phyloP scores from a whole-genome alignment of 441 rosid species.

The Pelargonium cotyledonis region DNA sequence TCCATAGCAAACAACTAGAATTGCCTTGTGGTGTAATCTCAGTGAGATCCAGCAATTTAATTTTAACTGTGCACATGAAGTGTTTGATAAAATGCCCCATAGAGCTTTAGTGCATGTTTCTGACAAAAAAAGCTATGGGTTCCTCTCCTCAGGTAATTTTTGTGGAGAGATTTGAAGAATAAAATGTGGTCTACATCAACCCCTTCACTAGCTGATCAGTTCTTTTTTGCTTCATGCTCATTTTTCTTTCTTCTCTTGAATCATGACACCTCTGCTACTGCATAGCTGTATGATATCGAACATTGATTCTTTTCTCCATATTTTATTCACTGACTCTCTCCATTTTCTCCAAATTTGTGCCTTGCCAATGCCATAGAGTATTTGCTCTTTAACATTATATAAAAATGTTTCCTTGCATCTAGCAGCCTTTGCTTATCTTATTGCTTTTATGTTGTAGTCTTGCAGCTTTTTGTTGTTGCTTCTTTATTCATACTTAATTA shows the following conservation, averaged over 20 bases:
- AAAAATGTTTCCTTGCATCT: neutral
- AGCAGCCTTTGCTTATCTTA: conserved; percentile 16
- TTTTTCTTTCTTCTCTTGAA: conserved; percentile 36
- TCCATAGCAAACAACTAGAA: neutral
- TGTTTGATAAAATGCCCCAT: conserved; percentile 18
- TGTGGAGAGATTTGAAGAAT: conserved; percentile 17
- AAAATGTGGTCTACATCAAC: conserved; percentile 33
- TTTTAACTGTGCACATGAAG: conserved; percentile 8
- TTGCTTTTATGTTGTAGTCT: conserved; percentile 18
- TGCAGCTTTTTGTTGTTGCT: conserved; percentile 12
- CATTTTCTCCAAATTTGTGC: neutral
- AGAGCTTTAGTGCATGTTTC: conserved; percentile 25
- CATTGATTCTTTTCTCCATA: conserved; percentile 8
- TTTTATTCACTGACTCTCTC: neutral
- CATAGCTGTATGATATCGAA: conserved; percentile 48
- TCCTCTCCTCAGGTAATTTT: conserved; percentile 15
- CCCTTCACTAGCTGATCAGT: conserved; percentile 15
- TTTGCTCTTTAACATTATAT: neutral
- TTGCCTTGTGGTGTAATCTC: conserved; percentile 12
- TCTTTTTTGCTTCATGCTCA: conserved; percentile 17
- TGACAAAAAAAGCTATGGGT: conserved; percentile 23
- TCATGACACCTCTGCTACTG: conserved; percentile 43
- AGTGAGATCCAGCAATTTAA: neutral
- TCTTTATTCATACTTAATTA: conserved; percentile 14
- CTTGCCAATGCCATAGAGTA: neutral